Base-by-base conservation (phyloP, 2,329 filamentous ascomycete genomes). In the Neopestalotiopsis clavispora region DNA sequence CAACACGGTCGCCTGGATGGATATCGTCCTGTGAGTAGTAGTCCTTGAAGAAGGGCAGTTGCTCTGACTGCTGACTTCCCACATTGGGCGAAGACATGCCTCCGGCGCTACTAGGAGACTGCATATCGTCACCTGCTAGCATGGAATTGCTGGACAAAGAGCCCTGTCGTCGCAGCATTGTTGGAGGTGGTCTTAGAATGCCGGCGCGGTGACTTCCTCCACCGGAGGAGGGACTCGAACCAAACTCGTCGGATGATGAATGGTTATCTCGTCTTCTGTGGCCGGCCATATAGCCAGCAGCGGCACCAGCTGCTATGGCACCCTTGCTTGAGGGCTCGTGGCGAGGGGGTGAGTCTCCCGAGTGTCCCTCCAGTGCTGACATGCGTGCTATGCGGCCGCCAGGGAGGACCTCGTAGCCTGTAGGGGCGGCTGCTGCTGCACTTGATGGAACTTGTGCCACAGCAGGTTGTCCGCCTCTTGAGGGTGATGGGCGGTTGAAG, bases 11-110 rank as follows among this genome's bases (percentile, higher is more conserved):
- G 68, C 93, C 92, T 0, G 95, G 93, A 75, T 95, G 94, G 69
- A 99, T 97, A 75, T 98, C 95, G 75, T 98, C 96, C 74, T 95
- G 92, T 2, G 95, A 98, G 78, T 99, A 99, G 81, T 99, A 99
- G 80, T 99, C 96, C 78, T 97, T 97, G 89, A 99, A 99, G 78
- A 94, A 97, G 4, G 93, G 91, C 67, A 99, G 84, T 79, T 98
- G 96, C 81, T 99, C 96, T 0, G 95, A 98, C 78, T 98, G 94
- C 69, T 95, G 94, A 75, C 94, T 97, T 30, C 91, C 89, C 70
- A 95, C 82, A 32, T 92, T 92, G 0, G 94, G 94, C 3, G 95
- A 98, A 3, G 95, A 97, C 80, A 93, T 91, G 66, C 91, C 91
- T 32, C 85, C 91, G 32, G 30, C 59, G 78, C 88, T 94, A 69